Evolutionary conservation across 2,329 filamentous ascomycete species (phyloP), one percentile per base, ranked within the genome.

Genomic region (Atkinsonella hypoxylon): DNA sequence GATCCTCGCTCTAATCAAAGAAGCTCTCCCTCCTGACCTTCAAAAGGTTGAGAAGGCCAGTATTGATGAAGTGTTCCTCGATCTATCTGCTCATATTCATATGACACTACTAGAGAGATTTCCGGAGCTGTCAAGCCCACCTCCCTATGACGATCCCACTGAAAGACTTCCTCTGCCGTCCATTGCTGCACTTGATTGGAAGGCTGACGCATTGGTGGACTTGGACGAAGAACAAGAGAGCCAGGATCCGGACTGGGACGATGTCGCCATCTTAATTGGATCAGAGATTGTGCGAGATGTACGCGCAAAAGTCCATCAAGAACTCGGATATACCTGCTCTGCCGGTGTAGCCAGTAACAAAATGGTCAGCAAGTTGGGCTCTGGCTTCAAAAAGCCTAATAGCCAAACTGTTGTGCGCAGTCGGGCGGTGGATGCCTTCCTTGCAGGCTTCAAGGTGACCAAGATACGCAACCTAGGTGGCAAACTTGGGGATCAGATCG

Each of bases 381-480:
- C 89, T 22, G 89, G 80, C 7, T 82, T 90, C 70, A 90, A 89
- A 69, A 98, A 98, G 66, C 93, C 93, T 34, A 93, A 96, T 62
- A 81, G 85, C 58, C 93, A 98, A 68, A 97, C 91, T 0, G 81
- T 97, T n/a, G 82, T 98, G 46, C 84, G 93, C 22, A 91, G 88
- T 62, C 81, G 89, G 45, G 91, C 91, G 1, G 75, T 89, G 2
- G 75, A 82, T 55, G 75, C 84, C 42, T 98, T 98, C 61, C 71
- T 98, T 41, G 79, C 78, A 9, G 80, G 79, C 15, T 89, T 95
- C 74, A 95, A 95, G 62, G 91, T 96, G 61, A 95, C 89, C 15
- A 95, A 95, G 66, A 93, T 98, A 49, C 79, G 91, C 15, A 95
- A 91, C 65, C 70, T 98, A n/a, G 93, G 93, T 30, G 93, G 93